These are phyloP conservation scores for Fomitopsis palustris DNA, from an alignment of 1,284 basidiomycete genomes.

Conservation along the genomic window DNA sequence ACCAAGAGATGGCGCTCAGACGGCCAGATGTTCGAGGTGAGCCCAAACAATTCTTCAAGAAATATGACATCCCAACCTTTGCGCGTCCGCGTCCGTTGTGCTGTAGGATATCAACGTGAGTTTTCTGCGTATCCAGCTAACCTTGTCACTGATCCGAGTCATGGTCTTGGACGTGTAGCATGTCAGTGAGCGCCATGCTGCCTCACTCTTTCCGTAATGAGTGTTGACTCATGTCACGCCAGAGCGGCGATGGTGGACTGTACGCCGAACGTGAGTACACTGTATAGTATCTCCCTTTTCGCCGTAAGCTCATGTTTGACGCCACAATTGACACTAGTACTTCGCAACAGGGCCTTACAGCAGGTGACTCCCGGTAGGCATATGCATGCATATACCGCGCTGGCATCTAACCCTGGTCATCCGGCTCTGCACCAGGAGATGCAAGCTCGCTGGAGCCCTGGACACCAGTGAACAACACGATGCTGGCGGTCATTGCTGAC, in stretches of 20 bases:
- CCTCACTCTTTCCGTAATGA: too few species aligned
- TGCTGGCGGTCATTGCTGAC: constrained; percentile 51
- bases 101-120: constrained; percentile 37
- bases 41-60: neutral
- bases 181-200: too few species aligned
- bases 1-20: constrained; percentile 18
- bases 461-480: constrained; percentile 45
- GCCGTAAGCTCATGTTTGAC: too few species aligned
- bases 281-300: too few species aligned
- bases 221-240: neutral
- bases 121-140: neutral
- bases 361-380: constrained; percentile 37
- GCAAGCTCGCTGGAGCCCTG: constrained; percentile 50
- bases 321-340: constrained; percentile 20
- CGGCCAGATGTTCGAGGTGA: constrained; percentile 39
- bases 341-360: constrained; percentile 40
- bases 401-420: too few species aligned
- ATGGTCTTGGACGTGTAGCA: too few species aligned
- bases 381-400: too few species aligned
- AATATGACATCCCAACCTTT: neutral
- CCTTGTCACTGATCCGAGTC: neutral
- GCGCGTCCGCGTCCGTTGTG: too few species aligned
- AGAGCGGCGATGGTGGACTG: constrained; percentile 40
- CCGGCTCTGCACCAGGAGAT: constrained; percentile 33
- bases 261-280: constrained; percentile 36